Conservation (phyloP, 805 yeast genomes). For the Blastobotrys terrestris region DNA sequence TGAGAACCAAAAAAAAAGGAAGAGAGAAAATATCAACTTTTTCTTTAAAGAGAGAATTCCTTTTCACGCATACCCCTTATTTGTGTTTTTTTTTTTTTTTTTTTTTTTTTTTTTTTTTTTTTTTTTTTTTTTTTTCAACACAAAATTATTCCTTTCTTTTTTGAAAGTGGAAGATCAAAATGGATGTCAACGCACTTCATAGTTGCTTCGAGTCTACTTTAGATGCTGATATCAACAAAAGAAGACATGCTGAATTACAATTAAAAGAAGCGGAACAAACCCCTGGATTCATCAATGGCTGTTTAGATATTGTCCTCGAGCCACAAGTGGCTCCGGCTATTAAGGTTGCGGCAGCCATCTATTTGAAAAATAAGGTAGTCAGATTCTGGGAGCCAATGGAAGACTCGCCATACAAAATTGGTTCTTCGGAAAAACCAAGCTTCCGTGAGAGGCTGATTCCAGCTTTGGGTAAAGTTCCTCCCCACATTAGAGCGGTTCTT, state of each 20-base stretch:
- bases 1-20: not conserved
- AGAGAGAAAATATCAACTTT: not conserved
- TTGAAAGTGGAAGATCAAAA: constrained; percentile 22
- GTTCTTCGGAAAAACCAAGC: constrained; percentile 65
- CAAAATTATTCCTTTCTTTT: not conserved
- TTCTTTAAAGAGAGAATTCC: no score
- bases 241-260: constrained; percentile 65
- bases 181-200: constrained; percentile 66
- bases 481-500: constrained; percentile 38
- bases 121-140: not conserved
- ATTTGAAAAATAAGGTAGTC: constrained; percentile 67
- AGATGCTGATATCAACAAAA: constrained; percentile 52
- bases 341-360: constrained; percentile 71
- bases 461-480: constrained; percentile 47
- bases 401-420: constrained; percentile 37
- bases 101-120: no score
- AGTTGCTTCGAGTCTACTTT: constrained; percentile 77
- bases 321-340: constrained; percentile 46
- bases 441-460: constrained; percentile 64
- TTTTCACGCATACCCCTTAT: not conserved
- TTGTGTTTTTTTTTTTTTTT: not conserved
- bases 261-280: constrained; percentile 48
- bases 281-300: constrained; percentile 76
- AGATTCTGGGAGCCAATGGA: constrained; percentile 51
- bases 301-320: constrained; percentile 65